Evolutionary conservation across 2,329 filamentous ascomycete species (phyloP).

Genomic region (Alternaria sp.): DNA sequence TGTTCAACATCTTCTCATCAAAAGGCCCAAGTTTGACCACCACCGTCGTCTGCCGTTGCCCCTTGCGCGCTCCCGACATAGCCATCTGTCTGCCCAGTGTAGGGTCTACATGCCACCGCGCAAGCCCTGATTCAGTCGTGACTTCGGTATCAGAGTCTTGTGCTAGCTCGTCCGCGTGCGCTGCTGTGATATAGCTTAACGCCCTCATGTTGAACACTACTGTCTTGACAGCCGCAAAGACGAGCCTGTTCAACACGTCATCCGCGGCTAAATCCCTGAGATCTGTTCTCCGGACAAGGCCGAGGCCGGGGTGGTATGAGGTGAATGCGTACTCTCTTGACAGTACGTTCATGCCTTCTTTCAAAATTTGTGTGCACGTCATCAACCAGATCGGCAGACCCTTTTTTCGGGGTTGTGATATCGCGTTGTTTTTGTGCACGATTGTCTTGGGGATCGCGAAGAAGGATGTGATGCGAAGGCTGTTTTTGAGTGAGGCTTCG

Average conservation of each 20-base stretch:
- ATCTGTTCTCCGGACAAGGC: rapidly evolving
- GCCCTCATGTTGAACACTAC: neutral
- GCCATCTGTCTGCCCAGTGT: neutral
- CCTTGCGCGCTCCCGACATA: neutral
- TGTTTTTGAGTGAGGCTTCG: neutral
- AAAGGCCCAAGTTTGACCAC: neutral
- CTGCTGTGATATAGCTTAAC: neutral
- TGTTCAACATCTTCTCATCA: neutral
- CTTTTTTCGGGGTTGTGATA: neutral
- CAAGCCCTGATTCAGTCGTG: neutral
- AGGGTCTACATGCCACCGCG: neutral
- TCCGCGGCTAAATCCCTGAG: neutral
- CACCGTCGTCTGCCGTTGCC: neutral
- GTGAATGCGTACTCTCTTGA: neutral
- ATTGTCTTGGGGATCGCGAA: neutral
- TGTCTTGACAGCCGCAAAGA: neutral
- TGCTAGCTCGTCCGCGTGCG: neutral
- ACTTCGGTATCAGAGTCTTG: neutral
- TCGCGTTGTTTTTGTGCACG: neutral
- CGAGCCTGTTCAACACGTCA: neutral
- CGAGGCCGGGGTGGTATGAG: neutral
- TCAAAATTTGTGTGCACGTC: neutral
- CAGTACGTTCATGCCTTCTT: neutral
- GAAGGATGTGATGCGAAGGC: neutral
- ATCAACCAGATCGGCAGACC: neutral